These are phyloP conservation scores for Madurella fahalii DNA, from an alignment of 2,329 filamentous ascomycete genomes.

Conservation along the genomic window DNA sequence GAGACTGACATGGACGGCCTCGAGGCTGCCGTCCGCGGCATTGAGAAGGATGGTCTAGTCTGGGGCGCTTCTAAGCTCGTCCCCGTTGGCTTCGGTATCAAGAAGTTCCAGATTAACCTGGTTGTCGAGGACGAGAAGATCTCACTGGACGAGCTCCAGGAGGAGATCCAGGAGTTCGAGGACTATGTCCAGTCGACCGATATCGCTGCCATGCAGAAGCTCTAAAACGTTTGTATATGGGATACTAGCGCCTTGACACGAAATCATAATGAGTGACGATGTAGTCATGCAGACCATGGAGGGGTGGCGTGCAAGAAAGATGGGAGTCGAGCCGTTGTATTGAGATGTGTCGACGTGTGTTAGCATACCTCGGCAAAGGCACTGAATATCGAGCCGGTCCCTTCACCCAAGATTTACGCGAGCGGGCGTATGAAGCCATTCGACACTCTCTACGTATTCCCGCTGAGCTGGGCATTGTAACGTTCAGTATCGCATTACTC, in stretches of 20 bases:
- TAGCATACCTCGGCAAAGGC: too few relatives aligned
- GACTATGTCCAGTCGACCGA: conserved; percentile 96
- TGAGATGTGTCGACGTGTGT: too few relatives aligned
- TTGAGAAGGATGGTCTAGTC: conserved; percentile 89
- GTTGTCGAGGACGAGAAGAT: conserved; percentile 98
- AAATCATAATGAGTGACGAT: conserved; percentile 21
- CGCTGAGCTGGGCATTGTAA: too few relatives aligned
- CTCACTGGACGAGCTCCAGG: conserved; percentile 80
- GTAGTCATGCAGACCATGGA: background rate
- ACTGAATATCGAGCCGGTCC: too few relatives aligned
- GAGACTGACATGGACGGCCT: conserved; percentile 88
- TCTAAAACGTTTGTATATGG: conserved; percentile 52
- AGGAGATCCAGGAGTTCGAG: conserved; percentile 77
- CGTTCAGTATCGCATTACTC: too few relatives aligned
- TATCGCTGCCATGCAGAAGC: conserved; percentile 85
- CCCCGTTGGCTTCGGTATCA: conserved; percentile 93
- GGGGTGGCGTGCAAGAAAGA: too few relatives aligned
- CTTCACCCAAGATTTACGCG: too few relatives aligned
- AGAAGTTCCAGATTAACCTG: conserved; percentile 98
- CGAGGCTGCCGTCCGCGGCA: conserved; percentile 73
- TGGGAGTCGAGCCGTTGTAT: too few relatives aligned
- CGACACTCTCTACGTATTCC: too few relatives aligned
- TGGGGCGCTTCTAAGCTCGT: conserved; percentile 93
- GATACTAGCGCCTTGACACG: conserved; percentile 13
- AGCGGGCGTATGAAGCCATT: too few relatives aligned